phyloP scores from a whole-genome alignment of 495 filamentous ascomycete genomes.

The Apiosordaria backusii region DNA sequence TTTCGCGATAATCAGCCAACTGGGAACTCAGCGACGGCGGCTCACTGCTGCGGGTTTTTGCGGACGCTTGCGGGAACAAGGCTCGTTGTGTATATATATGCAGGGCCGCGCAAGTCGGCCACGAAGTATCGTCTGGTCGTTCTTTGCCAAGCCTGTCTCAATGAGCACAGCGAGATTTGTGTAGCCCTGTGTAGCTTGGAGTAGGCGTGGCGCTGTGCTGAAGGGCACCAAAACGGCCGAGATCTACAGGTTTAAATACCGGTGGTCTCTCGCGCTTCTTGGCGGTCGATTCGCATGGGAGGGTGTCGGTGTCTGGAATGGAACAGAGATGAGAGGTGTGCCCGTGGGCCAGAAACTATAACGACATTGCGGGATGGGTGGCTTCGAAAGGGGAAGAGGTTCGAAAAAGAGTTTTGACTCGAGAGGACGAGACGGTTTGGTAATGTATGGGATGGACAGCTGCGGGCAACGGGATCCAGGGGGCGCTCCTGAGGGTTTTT shows the following conservation, averaged over 20 bases:
- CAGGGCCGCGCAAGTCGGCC: background rate
- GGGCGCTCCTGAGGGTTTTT: conserved; percentile 8
- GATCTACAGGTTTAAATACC: conserved; percentile 31
- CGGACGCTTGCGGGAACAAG: background rate
- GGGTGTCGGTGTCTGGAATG: background rate
- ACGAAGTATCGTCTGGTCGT: conserved; percentile 10
- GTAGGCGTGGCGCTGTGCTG: conserved; percentile 28
- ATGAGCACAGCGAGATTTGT: conserved; percentile 31
- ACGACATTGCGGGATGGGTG: conserved; percentile 13
- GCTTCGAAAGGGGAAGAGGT: background rate
- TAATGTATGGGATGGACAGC: background rate
- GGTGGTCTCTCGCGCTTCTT: conserved; percentile 29
- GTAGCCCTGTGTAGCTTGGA: conserved; percentile 26
- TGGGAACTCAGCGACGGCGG: background rate
- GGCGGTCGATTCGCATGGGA: conserved; percentile 16
- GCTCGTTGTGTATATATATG: conserved; percentile 14
- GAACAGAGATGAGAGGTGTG: conserved; percentile 13
- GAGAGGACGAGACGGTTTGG: conserved; percentile 9
- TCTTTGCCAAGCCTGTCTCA: conserved; percentile 31
- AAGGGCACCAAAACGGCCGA: conserved; percentile 26
- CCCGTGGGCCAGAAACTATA: conserved; percentile 17
- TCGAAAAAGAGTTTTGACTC: conserved; percentile 11
- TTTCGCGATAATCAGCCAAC: background rate
- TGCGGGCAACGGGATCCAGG: background rate
- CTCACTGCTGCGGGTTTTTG: conserved; percentile 3